Base-by-base conservation (phyloP, 805 yeast genomes). In the Schizosaccharomyces octosporus region DNA sequence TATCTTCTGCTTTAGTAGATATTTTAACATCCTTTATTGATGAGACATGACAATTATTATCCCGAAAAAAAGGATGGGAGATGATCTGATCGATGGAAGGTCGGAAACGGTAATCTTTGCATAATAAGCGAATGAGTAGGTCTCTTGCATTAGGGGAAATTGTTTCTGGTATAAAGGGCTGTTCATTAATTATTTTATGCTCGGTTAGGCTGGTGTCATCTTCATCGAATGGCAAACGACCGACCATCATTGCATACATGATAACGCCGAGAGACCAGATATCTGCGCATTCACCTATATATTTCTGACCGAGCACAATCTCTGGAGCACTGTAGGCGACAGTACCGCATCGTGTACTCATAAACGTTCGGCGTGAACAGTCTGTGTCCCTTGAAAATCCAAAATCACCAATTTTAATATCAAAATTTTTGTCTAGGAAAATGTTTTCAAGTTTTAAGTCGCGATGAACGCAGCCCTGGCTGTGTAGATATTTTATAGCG, bases 281-380 rank as follows among this genome's bases (percentile, higher is more conserved):
- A 70, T 93, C 99, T 59, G 93, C 84, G 65, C 86, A 81, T 61
- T 85, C 78, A 13, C 99, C 99, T 67, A 90, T 90, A 68, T 93
- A 93, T 5, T 87, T 84, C 62, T 86, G 76, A 0, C 97, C 97
- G 81, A 93, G 80, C 48, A 93, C 73, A 29, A 93, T 72, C 68
- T 93, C 99, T 0, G 98, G 99, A 0, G 96, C 84, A 5, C 93
- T 95, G 67, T 93, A 93, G 69, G 93, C 98, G 64, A 87, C 96
- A 0, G 95, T 86, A 0, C 99, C 98, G 71, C 98, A 93, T 64
- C 97, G 73, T 0, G 97, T 90, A 2, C 85, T 78, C 31, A 94
- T 75, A 62, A 83, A 66, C 31, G 87, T 85, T 65, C 79, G 74
- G 1, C 74, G 76, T 0, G 80, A 78, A 21, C 48, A 39, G 60